Conservation (phyloP, 2,329 filamentous ascomycete genomes). For the Triangularia setosa region DNA sequence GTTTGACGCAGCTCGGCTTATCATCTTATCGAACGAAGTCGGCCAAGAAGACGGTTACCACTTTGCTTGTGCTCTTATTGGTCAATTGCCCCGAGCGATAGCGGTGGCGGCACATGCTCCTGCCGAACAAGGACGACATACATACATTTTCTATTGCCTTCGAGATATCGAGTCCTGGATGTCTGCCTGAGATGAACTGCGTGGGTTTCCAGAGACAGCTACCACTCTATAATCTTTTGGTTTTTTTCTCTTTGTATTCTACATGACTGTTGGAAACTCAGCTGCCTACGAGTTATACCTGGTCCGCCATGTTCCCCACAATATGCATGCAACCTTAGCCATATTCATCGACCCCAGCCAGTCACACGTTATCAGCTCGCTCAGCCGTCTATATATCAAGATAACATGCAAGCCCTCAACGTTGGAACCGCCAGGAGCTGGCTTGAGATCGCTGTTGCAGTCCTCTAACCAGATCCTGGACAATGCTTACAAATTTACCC, state of each 20-base stretch:
- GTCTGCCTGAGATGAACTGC: not conserved
- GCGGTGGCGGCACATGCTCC: not conserved
- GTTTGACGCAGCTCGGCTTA: not conserved
- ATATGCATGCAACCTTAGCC: conserved; percentile 1
- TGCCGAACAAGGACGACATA: not conserved
- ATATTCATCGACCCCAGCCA: not conserved
- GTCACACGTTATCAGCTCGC: not conserved
- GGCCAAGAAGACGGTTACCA: not conserved
- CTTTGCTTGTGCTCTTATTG: not conserved
- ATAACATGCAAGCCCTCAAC: not conserved
- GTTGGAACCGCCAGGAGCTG: not conserved
- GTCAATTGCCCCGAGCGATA: not conserved
- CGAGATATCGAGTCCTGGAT: not conserved
- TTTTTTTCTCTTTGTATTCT: not conserved
- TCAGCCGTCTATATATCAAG: not conserved
- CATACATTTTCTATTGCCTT: not conserved
- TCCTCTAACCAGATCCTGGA: not conserved
- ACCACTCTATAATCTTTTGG: not conserved
- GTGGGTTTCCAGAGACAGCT: not conserved
- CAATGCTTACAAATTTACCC: not conserved
- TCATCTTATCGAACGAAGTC: not conserved
- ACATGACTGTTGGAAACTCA: not conserved
- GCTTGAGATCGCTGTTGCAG: not conserved
- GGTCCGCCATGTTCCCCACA: not conserved
- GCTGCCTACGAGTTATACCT: not conserved